Percentiles rank a stretch among this genome's conserved stretches.
phyloP scores from a whole-genome alignment of 352 stramenopile species.

The Globisporangium parvum region DNA sequence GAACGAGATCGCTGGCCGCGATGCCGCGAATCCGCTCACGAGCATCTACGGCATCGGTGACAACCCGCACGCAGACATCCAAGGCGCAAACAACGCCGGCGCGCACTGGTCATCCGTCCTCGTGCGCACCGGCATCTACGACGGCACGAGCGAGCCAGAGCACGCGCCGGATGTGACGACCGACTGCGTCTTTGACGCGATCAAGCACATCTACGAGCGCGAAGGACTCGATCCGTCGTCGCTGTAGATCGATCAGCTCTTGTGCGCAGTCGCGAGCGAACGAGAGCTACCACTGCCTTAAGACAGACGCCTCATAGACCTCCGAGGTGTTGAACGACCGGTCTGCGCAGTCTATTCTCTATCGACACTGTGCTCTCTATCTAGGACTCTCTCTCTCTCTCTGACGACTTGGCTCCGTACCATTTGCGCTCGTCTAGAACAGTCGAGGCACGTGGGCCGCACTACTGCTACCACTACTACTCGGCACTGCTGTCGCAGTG shows the following conservation, averaged over 20 bases:
- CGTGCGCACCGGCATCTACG: slow-evolving; percentile 83
- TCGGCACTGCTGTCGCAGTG: slow-evolving; percentile 12
- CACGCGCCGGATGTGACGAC: slow-evolving; percentile 61
- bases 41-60: slow-evolving; percentile 87
- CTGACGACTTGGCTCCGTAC: no score
- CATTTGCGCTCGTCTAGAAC: no score
- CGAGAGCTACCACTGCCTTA: not conserved
- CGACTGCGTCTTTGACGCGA: slow-evolving; percentile 64
- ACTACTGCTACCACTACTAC: no score
- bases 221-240: slow-evolving; percentile 40
- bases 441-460: no score
- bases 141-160: slow-evolving; percentile 49
- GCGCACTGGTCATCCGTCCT: slow-evolving; percentile 82
- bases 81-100: slow-evolving; percentile 81
- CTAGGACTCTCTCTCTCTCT: no score
- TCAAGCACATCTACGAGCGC: slow-evolving; percentile 65
- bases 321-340: no score
- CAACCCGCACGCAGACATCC: slow-evolving; percentile 84
- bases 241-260: slow-evolving; percentile 13
- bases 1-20: slow-evolving; percentile 41
- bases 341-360: slow-evolving; percentile 2
- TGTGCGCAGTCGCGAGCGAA: not conserved
- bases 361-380: not conserved
- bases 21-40: slow-evolving; percentile 30
- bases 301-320: no score